Percentiles rank a stretch among this genome's conserved stretches.
Evolutionary conservation across 176 grass and related monocot genomes (phyloP).

Genomic region (Echinochloa phyllopogon): DNA sequence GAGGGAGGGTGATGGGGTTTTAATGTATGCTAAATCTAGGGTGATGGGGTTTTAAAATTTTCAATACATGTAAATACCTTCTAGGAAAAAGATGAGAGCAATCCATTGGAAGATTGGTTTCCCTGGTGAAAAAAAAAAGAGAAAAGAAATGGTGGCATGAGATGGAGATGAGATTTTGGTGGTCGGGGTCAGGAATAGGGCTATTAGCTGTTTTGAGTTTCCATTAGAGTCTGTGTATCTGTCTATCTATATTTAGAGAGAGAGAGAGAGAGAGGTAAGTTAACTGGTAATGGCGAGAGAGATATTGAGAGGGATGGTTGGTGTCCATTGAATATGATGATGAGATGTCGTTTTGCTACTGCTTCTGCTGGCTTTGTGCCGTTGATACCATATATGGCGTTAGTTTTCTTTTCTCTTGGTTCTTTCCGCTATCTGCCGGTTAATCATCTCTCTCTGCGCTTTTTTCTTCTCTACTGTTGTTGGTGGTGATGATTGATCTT

Average conservation of each 20-base stretch:
- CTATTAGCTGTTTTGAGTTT: conserved; percentile 47
- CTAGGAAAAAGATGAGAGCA: conserved; percentile 55
- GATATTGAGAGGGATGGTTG: conserved; percentile 43
- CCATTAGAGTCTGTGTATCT: conserved; percentile 14
- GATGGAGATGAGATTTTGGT: conserved; percentile 55
- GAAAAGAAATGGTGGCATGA: conserved; percentile 35
- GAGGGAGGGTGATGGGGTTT: conserved; percentile 12
- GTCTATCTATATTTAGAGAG: not conserved
- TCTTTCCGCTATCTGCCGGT: not conserved
- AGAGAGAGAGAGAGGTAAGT: conserved; percentile 13
- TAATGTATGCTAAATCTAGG: no score
- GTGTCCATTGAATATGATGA: conserved; percentile 33
- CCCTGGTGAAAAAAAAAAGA: conserved; percentile 12
- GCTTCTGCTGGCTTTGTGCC: conserved; percentile 60
- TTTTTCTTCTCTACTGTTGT: not conserved
- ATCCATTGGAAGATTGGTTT: conserved; percentile 61
- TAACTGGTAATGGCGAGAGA: conserved; percentile 14
- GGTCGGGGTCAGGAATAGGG: conserved; percentile 35
- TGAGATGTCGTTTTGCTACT: conserved; percentile 38
- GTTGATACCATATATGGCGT: conserved; percentile 62
- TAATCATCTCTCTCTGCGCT: not conserved
- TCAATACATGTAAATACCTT: conserved; percentile 66
- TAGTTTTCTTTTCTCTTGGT: conserved; percentile 16
- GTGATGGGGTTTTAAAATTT: conserved; percentile 33
- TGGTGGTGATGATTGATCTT: not conserved